These are phyloP conservation scores for Davidsoniella neocaledoniae DNA, from an alignment of 2,329 filamentous ascomycete genomes.

Conservation along the genomic window DNA sequence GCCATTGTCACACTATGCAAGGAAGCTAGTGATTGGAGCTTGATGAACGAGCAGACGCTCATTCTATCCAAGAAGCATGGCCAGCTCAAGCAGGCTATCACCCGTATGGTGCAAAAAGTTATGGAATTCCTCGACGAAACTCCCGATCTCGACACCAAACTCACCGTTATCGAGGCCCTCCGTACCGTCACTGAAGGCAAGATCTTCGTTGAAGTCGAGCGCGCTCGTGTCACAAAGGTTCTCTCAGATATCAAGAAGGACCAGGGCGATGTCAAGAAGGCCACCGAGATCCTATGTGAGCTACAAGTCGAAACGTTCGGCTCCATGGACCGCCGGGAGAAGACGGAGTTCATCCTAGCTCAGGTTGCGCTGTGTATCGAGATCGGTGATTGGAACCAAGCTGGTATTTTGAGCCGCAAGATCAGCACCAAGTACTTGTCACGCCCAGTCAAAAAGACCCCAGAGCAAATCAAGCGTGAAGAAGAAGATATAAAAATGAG, in stretches of 20 bases:
- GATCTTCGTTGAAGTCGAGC: slow-evolving; percentile 98
- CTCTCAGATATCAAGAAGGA: slow-evolving; percentile 95
- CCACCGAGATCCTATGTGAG: slow-evolving; percentile 87
- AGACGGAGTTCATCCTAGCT: slow-evolving; percentile 95
- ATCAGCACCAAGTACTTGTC: slow-evolving; percentile 88
- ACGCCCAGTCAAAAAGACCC: slow-evolving; percentile 77
- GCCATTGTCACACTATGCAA: slow-evolving; percentile 90
- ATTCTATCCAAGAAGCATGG: slow-evolving; percentile 98
- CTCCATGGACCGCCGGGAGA: slow-evolving; percentile 91
- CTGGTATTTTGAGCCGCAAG: slow-evolving; percentile 83
- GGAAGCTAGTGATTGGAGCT: slow-evolving; percentile 76
- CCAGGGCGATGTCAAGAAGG: slow-evolving; percentile 79
- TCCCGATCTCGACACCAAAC: slow-evolving; percentile 70
- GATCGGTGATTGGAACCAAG: slow-evolving; percentile 90
- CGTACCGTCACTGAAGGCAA: slow-evolving; percentile 97
- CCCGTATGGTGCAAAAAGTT: slow-evolving; percentile 95
- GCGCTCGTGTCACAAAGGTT: slow-evolving; percentile 85
- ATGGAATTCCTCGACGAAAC: slow-evolving; percentile 83
- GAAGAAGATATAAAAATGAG: slow-evolving; percentile 78
- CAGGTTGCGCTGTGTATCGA: slow-evolving; percentile 93
- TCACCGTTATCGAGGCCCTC: slow-evolving; percentile 85
- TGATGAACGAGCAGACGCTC: slow-evolving; percentile 92
- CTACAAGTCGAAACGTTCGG: slow-evolving; percentile 98
- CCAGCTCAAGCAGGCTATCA: slow-evolving; percentile 97
- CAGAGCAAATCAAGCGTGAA: slow-evolving; percentile 81